phyloP scores from a whole-genome alignment of 2,329 filamentous ascomycete genomes.

The Coniochaeta sp. region DNA sequence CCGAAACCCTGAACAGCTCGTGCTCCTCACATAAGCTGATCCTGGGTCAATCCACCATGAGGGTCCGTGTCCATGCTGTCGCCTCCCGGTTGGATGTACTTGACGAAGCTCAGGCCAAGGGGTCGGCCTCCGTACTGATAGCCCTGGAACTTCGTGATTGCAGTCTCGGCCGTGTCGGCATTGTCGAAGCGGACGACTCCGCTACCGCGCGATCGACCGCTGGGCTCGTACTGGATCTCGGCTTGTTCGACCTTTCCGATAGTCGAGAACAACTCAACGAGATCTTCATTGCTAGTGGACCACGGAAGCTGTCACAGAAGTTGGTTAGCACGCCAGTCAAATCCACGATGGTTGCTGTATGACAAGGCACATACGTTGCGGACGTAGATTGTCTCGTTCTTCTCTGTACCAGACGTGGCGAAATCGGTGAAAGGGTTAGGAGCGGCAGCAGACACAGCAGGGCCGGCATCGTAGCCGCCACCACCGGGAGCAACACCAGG shows the following conservation, averaged over 20 bases:
- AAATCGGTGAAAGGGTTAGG: conserved; percentile 94
- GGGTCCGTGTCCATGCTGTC: conserved; percentile 82
- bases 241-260: conserved; percentile 97
- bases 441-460: conserved; percentile 46
- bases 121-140: conserved; percentile 96
- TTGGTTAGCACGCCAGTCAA: conserved; percentile 9
- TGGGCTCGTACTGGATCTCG: conserved; percentile 98
- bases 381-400: conserved; percentile 81
- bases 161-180: conserved; percentile 78
- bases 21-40: conserved; percentile 79
- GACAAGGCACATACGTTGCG: conserved; percentile 69
- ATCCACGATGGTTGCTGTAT: neutral
- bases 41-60: conserved; percentile 75
- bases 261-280: conserved; percentile 93
- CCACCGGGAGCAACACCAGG: conserved; percentile 35
- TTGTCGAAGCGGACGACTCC: conserved; percentile 94
- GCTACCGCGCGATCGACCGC: conserved; percentile 87
- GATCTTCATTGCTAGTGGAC: conserved; percentile 97
- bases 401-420: conserved; percentile 79
- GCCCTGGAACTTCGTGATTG: conserved; percentile 94
- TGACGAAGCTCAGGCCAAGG: conserved; percentile 87
- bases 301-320: conserved; percentile 68
- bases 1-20: conserved; percentile 12
- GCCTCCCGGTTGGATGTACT: conserved; percentile 66
- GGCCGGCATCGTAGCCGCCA: conserved; percentile 42